phyloP scores from a whole-genome alignment of 805 yeast species.

The Kluyveromyces starmeri region DNA sequence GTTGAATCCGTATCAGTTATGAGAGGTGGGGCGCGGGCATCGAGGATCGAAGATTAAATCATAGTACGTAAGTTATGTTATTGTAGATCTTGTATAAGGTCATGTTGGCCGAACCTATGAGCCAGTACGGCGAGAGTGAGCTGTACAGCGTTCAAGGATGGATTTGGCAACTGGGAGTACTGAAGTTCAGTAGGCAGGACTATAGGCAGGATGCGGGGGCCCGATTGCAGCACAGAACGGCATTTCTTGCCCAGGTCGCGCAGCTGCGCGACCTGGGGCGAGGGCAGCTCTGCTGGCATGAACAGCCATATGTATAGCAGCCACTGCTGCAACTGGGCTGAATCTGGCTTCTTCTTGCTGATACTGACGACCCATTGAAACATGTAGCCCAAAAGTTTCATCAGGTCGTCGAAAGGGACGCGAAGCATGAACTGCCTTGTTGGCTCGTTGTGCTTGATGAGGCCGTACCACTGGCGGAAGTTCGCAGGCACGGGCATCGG shows the following conservation, averaged over 20 bases:
- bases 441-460: constrained; percentile 23
- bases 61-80: too few species aligned
- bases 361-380: constrained; percentile 22
- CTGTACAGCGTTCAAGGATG: constrained; percentile 13
- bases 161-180: constrained; percentile 4
- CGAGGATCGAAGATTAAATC: too few species aligned
- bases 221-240: background rate
- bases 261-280: constrained; percentile 20
- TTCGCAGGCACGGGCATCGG: constrained; percentile 14
- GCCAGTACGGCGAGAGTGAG: constrained; percentile 16
- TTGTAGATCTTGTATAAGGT: too few species aligned
- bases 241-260: constrained; percentile 24
- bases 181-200: constrained; percentile 3
- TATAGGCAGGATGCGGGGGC: background rate
- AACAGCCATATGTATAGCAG: constrained; percentile 20
- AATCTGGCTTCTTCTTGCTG: constrained; percentile 12
- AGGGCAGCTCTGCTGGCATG: constrained; percentile 18
- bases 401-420: constrained; percentile 11
- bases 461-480: constrained; percentile 24
- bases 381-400: constrained; percentile 20
- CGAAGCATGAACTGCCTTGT: constrained; percentile 9
- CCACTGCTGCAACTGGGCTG: constrained; percentile 17
- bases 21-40: too few species aligned
- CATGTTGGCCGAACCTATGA: constrained; percentile 20
- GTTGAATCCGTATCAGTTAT: too few species aligned